Percentiles rank a stretch among this genome's conserved stretches.
These are phyloP conservation scores for Holtermannia corniformis DNA, from an alignment of 768 basidiomycete genomes.

Conservation along the genomic window DNA sequence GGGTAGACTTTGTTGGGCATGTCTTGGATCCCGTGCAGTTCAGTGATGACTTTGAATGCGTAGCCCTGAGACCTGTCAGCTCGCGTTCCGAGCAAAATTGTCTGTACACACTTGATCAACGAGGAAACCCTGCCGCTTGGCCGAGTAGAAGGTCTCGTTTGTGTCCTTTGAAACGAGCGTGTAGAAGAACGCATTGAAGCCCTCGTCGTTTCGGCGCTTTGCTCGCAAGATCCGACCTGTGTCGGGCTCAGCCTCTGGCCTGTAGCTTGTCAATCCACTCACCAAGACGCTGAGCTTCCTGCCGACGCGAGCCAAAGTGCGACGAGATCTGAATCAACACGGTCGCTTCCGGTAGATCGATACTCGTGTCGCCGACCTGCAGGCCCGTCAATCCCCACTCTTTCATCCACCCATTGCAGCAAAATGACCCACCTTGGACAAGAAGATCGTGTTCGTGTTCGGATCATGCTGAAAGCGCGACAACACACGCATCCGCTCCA, in stretches of 20 bases:
- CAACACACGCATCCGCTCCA: constrained; percentile 89
- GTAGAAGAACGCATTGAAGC: constrained; percentile 99
- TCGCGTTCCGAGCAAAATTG: background rate
- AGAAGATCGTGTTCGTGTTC: constrained; percentile 92
- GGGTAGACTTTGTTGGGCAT: constrained; percentile 84
- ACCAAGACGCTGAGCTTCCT: constrained; percentile 96
- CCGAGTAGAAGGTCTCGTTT: constrained; percentile 98
- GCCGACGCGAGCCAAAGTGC: constrained; percentile 94
- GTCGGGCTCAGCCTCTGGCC: background rate
- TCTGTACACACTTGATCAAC: constrained; percentile 62
- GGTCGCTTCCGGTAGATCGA: constrained; percentile 96
- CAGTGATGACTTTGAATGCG: constrained; percentile 98
- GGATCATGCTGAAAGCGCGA: constrained; percentile 94
- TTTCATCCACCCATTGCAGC: constrained; percentile 1
- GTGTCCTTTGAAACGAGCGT: constrained; percentile 98
- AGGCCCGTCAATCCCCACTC: constrained; percentile 11
- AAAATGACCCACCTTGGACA: constrained; percentile 65
- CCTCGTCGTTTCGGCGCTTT: constrained; percentile 95
- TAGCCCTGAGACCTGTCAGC: constrained; percentile 51
- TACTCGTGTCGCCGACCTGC: constrained; percentile 95
- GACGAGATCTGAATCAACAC: constrained; percentile 99
- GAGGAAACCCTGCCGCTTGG: constrained; percentile 95
- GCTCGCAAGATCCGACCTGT: constrained; percentile 90
- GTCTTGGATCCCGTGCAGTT: constrained; percentile 80
- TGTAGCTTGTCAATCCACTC: constrained; percentile 1